Base-by-base conservation (phyloP, 371 early-diverging fungal genomes). In the Lichtheimia hyalospora region DNA sequence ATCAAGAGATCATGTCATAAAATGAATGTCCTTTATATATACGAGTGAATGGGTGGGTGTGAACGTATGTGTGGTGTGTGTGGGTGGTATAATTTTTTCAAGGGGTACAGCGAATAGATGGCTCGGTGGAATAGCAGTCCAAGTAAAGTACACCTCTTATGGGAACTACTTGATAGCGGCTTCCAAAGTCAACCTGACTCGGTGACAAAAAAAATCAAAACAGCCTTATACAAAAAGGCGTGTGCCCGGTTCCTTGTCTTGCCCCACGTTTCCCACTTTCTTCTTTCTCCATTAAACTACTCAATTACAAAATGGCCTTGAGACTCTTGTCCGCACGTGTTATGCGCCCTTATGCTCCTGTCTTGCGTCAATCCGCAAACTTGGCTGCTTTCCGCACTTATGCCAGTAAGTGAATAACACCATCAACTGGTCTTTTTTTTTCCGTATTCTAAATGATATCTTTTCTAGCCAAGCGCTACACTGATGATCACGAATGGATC, bases 401-500 rank as follows among this genome's bases (percentile, higher is more conserved):
- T 70, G 76, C 79, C 56, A 76, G 79, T 75, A 73, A 73, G 75
- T 71, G 25, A n/a, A n/a, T n/a, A n/a, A n/a, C n/a, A n/a, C n/a
- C n/a, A n/a, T 25, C 25, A 5, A 25, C 25, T 25, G n/a, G 3
- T 25, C 25, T 25, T 25, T 25, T 3, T 25, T n/a, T n/a, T n/a
- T n/a, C n/a, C n/a, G 28, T 10, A 16, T 46, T 27, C 8, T 16
- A 40, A 39, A 46, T 10, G 46, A 46, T 8, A 15, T 43, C 3
- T 16, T 41, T 27, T 41, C n/a, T 44, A 84, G 84, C 77, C 70
- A 86, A 83, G 72, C 83, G 81, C 60, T 98, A 83, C 80, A 96
- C 97, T 18, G 56, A 70, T 52, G 94, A 95, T 40, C 98, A 98
- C 77, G 98, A 98, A 78, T 98, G 97, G 97, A 79, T 96, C 63